Evolutionary conservation across 352 stramenopile genomes (phyloP).

Genomic region (Globisporangium mamillatum): DNA sequence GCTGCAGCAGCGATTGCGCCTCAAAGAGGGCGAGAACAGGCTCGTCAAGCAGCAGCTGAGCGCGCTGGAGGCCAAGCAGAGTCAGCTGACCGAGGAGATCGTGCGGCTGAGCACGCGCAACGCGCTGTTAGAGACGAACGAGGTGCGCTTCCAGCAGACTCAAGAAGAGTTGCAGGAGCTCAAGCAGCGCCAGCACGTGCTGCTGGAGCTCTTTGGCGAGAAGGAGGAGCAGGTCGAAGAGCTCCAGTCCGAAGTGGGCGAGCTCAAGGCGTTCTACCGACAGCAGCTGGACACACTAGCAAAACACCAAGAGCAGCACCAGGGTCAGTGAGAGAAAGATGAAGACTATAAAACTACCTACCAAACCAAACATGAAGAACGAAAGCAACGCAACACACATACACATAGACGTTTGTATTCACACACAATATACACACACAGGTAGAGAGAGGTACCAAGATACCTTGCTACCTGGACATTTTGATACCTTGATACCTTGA

Average conservation of each 20-base stretch:
- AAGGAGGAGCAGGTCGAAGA: constrained; percentile 87
- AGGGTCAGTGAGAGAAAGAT: constrained; percentile 22
- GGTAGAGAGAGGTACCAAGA: not conserved
- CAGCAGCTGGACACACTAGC: constrained; percentile 75
- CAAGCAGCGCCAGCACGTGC: constrained; percentile 73
- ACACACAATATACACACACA: not conserved
- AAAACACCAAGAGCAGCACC: constrained; percentile 43
- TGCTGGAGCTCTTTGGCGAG: constrained; percentile 82
- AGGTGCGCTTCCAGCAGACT: constrained; percentile 41
- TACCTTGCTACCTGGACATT: not conserved
- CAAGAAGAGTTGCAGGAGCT: constrained; percentile 53
- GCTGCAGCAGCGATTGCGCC: constrained; percentile 65
- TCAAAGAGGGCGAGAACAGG: constrained; percentile 72
- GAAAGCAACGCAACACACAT: not conserved
- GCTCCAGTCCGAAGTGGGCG: constrained; percentile 66
- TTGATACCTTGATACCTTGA: not conserved
- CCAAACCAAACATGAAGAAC: not conserved
- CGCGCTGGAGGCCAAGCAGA: constrained; percentile 60
- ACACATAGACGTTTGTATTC: not conserved
- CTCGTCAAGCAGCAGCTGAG: constrained; percentile 72
- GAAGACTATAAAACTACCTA: constrained; percentile 5
- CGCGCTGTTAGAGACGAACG: constrained; percentile 61
- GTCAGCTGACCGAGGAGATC: constrained; percentile 69
- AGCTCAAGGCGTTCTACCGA: constrained; percentile 78
- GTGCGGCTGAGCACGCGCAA: constrained; percentile 73